Percentiles rank a stretch among this genome's conserved stretches.
Evolutionary conservation across 331 rosid genomes (phyloP).

Genomic region (Rosa hybrid): DNA sequence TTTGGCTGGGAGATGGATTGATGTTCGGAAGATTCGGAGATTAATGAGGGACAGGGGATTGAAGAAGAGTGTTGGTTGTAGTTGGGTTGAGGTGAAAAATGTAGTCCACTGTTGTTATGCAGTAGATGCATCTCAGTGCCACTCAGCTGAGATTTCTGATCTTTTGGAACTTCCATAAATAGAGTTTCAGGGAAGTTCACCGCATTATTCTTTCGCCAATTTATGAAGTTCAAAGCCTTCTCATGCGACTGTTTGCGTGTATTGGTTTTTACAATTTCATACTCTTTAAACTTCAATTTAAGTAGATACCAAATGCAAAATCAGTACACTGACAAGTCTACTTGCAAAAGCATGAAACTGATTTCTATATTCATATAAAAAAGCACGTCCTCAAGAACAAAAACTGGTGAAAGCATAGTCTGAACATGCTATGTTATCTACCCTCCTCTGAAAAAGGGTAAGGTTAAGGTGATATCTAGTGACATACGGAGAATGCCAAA

Average conservation of each 20-base stretch:
- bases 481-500: not conserved
- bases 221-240: too few species aligned
- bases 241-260: too few species aligned
- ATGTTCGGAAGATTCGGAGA: slow-evolving; percentile 23
- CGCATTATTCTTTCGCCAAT: too few species aligned
- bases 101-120: slow-evolving; percentile 23
- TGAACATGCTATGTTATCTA: slow-evolving; percentile 6
- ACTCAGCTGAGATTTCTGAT: slow-evolving; percentile 8
- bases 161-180: not conserved
- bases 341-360: not conserved
- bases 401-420: not conserved
- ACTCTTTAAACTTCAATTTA: not conserved
- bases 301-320: not conserved
- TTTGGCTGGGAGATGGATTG: slow-evolving; percentile 23
- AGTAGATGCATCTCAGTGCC: slow-evolving; percentile 36
- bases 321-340: not conserved
- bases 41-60: slow-evolving; percentile 18
- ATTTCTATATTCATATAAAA: not conserved
- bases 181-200: not conserved
- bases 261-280: not conserved
- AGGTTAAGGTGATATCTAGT: not conserved
- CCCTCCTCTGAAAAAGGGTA: not conserved
- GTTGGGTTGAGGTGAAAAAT: slow-evolving; percentile 31
- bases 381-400: not conserved
- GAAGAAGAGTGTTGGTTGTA: slow-evolving; percentile 30